These are phyloP conservation scores for Rhizopus sp. DNA, from an alignment of 371 early-diverging fungal genomes.

Conservation along the genomic window DNA sequence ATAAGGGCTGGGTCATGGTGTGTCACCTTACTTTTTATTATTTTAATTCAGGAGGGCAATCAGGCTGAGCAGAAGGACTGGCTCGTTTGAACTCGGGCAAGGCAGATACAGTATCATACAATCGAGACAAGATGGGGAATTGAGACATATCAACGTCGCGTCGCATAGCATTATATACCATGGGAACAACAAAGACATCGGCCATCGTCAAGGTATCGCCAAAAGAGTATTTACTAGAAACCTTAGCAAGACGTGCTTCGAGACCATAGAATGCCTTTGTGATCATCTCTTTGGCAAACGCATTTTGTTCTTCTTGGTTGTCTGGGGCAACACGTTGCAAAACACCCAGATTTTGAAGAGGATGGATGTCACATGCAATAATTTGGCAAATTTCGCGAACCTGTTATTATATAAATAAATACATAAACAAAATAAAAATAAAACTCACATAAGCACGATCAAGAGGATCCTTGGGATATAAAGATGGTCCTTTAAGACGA, in stretches of 20 bases:
- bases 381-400: constrained; percentile 74
- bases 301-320: constrained; percentile 50
- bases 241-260: constrained; percentile 61
- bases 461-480: constrained; percentile 74
- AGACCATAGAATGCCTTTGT: constrained; percentile 69
- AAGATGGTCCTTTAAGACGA: constrained; percentile 39
- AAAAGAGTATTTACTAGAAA: constrained; percentile 74
- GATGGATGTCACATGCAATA: constrained; percentile 88
- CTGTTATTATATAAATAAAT: constrained; percentile 18
- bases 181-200: constrained; percentile 81
- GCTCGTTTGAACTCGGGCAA: constrained; percentile 73
- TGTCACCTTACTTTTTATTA: constrained; percentile 9
- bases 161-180: constrained; percentile 78
- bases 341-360: constrained; percentile 84
- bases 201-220: constrained; percentile 88
- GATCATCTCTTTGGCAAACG: constrained; percentile 69
- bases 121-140: constrained; percentile 69
- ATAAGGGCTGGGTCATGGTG: background rate
- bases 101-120: constrained; percentile 52
- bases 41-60: constrained; percentile 63
- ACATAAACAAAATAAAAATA: background rate
- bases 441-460: constrained; percentile 61
- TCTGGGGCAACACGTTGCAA: constrained; percentile 60
- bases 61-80: constrained; percentile 74
- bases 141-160: constrained; percentile 72